A percentile compares a stretch with the other conserved stretches of the same genome.
phyloP scores from a whole-genome alignment of 1,284 basidiomycete species.

The Ustilago esculenta region DNA sequence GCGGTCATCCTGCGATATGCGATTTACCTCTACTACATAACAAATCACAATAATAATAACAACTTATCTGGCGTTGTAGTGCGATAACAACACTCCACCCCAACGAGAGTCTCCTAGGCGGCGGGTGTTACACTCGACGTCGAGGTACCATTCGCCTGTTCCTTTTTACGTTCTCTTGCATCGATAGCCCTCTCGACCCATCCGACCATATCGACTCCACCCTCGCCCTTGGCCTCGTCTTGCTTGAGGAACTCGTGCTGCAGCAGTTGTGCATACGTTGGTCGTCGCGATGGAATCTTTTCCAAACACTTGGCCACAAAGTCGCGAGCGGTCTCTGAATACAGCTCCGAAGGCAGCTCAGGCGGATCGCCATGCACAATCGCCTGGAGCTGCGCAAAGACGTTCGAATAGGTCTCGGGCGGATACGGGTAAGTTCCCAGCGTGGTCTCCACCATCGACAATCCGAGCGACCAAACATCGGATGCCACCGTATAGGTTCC shows the following conservation, averaged over 20 bases:
- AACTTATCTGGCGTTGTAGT: too few species aligned
- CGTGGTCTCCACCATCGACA: conserved; percentile 92
- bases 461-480: conserved; percentile 97
- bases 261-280: conserved; percentile 85
- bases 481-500: conserved; percentile 95
- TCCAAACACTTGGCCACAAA: conserved; percentile 64
- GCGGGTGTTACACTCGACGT: not conserved
- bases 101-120: too few species aligned
- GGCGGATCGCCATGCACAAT: conserved; percentile 96
- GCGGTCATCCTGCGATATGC: conserved; percentile 7
- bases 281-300: conserved; percentile 73
- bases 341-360: conserved; percentile 73
- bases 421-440: conserved; percentile 95
- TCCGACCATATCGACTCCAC: conserved; percentile 67
- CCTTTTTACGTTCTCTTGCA: conserved; percentile 25
- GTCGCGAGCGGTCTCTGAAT: conserved; percentile 64
- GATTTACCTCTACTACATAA: too few species aligned
- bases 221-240: conserved; percentile 52
- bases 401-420: conserved; percentile 96
- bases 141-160: conserved; percentile 11
- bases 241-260: conserved; percentile 78
- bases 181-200: conserved; percentile 59
- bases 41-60: too few species aligned
- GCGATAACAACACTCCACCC: too few species aligned
- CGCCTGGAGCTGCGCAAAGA: conserved; percentile 93